phyloP scores from a whole-genome alignment of 2,329 filamentous ascomycete species.

The Sporothrix dimorphospora region DNA sequence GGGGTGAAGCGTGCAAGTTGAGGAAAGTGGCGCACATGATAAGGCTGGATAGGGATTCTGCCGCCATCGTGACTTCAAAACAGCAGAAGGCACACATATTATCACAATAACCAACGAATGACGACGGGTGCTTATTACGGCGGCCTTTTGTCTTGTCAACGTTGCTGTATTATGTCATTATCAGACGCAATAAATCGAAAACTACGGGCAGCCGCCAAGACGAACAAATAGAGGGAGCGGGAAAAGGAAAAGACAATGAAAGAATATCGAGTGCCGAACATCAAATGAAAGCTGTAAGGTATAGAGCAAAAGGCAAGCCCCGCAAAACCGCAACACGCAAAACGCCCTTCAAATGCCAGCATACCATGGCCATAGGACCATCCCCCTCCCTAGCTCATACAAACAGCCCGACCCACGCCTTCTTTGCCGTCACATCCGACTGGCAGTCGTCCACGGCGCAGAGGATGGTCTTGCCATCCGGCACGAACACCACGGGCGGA shows the following conservation, averaged over 20 bases:
- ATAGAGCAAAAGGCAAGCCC: neutral
- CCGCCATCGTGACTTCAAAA: too few species aligned
- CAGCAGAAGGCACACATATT: too few species aligned
- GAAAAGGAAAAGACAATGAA: neutral
- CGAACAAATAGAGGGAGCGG: too few species aligned
- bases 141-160: too few species aligned
- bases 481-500: constrained; percentile 44
- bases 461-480: constrained; percentile 42
- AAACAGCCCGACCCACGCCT: constrained; percentile 65
- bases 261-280: neutral
- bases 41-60: too few species aligned
- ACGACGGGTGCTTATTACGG: too few species aligned
- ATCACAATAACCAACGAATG: too few species aligned
- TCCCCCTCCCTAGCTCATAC: constrained; percentile 40
- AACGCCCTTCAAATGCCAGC: neutral
- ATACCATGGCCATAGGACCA: neutral
- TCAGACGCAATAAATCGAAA: too few species aligned
- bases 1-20: too few species aligned
- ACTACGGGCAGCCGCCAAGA: too few species aligned
- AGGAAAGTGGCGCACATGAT: too few species aligned
- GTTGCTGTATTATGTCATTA: too few species aligned
- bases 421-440: constrained; percentile 57
- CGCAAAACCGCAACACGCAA: neutral
- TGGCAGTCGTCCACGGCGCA: constrained; percentile 63
- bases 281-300: neutral